These are phyloP conservation scores for Hanseniaspora lindneri DNA, from an alignment of 805 yeast genomes.

Conservation along the genomic window DNA sequence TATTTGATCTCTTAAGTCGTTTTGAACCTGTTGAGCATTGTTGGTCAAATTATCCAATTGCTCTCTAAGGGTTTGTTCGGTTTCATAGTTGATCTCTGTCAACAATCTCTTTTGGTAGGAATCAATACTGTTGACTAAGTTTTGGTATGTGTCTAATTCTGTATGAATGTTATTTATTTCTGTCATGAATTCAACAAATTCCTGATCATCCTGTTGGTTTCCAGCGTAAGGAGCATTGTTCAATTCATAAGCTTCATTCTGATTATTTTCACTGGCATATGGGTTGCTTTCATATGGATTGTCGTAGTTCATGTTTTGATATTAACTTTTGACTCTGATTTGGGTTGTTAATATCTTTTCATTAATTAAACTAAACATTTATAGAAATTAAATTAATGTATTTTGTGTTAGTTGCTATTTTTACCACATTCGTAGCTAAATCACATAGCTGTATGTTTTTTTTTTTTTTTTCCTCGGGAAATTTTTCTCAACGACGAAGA, in stretches of 20 bases:
- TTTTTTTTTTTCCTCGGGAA: no score
- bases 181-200: slow-evolving; percentile 55
- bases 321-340: background rate
- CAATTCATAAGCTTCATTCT: slow-evolving; percentile 14
- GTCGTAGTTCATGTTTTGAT: slow-evolving; percentile 25
- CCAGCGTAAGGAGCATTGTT: slow-evolving; percentile 13
- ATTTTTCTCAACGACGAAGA: no score
- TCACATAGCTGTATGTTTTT: no score
- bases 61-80: slow-evolving; percentile 53
- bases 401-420: no score
- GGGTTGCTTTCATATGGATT: slow-evolving; percentile 26
- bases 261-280: slow-evolving; percentile 18
- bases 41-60: slow-evolving; percentile 66
- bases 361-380: no score
- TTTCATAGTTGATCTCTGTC: slow-evolving; percentile 60
- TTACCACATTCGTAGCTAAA: no score
- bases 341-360: no score
- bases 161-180: slow-evolving; percentile 57
- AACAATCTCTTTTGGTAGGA: slow-evolving; percentile 57
- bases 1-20: slow-evolving; percentile 60
- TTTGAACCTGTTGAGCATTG: slow-evolving; percentile 70
- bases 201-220: slow-evolving; percentile 26
- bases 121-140: slow-evolving; percentile 56
- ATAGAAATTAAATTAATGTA: no score
- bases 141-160: slow-evolving; percentile 58